Evolutionary conservation across 345 rosid genomes (phyloP), one percentile per base, ranked within the genome.

Genomic region (Heritiera littoralis): DNA sequence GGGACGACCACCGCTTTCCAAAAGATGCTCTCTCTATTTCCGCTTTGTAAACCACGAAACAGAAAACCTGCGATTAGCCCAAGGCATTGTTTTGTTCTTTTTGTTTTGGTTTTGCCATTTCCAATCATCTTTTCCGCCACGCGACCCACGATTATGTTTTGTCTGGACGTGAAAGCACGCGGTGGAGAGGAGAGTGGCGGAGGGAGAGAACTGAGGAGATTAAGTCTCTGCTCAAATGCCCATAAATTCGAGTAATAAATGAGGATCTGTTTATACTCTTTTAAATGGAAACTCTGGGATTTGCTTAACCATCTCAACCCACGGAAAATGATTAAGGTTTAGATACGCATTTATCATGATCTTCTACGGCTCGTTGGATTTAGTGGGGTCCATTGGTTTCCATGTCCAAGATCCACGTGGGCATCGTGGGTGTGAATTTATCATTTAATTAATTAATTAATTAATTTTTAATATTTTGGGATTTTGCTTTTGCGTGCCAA

Each of bases 1-100:
- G 85, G 88, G 90, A 89, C 89, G 89, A 88, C 93, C 92, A 90
- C 89, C 95, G 88, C 97, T 91, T 94, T 90, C 84, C 94, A 86
- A 92, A 90, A 90, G 88, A 90, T 89, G 93, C 95, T 83, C 89
- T 86, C 58, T 54, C 58, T 61, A 28, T 28, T 78, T 79, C 82
- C 80, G 76, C 89, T 87, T 87, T 86, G 89, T 81, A 81, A 80
- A 81, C 81, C 86, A 81, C 84, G 69, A 84, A 69, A 85, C 17
- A 2, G 66, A 84, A 83, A 72, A 80, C 15, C 66, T 55, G 76
- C 88, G 84, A 84, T 84, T 77, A 86, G 80, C 89, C 88, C 91
- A 78, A 89, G 89, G 78, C 77, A 80, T 79, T 35, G 63, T 4
- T 3, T 71, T 55, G 0, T 72, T 54, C 9, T 72, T 54, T 5